Base-by-base conservation (phyloP, 2,329 filamentous ascomycete genomes). In the Diaporthe ilicicola region DNA sequence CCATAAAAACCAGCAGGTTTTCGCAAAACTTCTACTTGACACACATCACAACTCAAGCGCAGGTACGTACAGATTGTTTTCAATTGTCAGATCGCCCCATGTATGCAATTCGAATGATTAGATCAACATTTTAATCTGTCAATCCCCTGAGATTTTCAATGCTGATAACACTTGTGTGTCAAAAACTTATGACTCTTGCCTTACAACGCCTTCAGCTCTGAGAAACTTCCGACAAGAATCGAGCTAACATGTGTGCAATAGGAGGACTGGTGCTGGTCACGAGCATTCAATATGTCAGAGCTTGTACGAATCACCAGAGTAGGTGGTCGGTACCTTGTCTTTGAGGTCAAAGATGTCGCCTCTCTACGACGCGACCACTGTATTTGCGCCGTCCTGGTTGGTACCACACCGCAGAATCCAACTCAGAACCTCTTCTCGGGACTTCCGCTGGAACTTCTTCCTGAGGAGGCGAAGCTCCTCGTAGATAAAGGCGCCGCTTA, bases 401-500 rank as follows among this genome's bases (percentile, higher is more conserved):
- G 96, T 70, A 95, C 93, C 9, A 90, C 97, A 37, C 95, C 96
- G 2, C 95, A 98, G 82, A 92, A 94, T 70, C 94, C 95, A 7
- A 95, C 97, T 76, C 96, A 99, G 82, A 98, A 97, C 82, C 89
- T 97, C 70, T 98, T 98, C 79, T 88, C 95, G 71, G 94, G 95
- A 55, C 84, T 98, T 62, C 96, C 96, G 3, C 84, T 98, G 32
- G 93, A 98, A 84, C 86, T 99, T 54, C 93, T 96, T 84, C 92
- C 94, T 1, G 96, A 98, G 82, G 96, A 99, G 84, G 95, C 92
- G 4, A 88, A 91, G 74, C 83, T 96, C 67, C 87, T 99, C 34
- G 90, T 97, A 71, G 91, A 94, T 75, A 92, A 91, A 75, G 90
- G 89, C 71, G 89, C 90, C 76, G 95, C 91, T 51, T 94, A 92